phyloP scores from a whole-genome alignment of 306 rosid species.

The Mucuna pruriens region DNA sequence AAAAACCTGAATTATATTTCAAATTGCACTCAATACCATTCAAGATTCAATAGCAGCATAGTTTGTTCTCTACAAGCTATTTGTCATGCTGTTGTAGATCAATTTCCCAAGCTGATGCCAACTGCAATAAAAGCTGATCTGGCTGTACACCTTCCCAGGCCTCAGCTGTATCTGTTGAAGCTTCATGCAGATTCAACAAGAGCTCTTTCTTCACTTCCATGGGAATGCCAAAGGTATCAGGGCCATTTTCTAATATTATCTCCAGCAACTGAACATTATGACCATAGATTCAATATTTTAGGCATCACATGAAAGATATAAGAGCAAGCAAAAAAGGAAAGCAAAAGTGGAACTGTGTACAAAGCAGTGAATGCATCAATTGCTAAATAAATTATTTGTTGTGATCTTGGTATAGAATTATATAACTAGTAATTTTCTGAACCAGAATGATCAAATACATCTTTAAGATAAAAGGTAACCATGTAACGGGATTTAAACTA shows the following conservation, averaged over 20 bases:
- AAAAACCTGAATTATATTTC: conserved; percentile 27
- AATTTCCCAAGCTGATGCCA: conserved; percentile 92
- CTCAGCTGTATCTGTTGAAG: conserved; percentile 78
- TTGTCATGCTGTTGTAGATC: conserved; percentile 77
- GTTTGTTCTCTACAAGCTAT: conserved; percentile 32
- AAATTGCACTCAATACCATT: conserved; percentile 11
- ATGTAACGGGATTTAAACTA: neutral
- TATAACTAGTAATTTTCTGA: conserved; percentile 8
- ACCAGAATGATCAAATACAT: neutral
- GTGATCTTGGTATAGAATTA: neutral
- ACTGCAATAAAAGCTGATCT: conserved; percentile 79
- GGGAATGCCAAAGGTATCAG: conserved; percentile 74
- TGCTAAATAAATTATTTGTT: conserved; percentile 16
- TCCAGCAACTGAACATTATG: conserved; percentile 75
- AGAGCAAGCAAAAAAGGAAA: conserved; percentile 17
- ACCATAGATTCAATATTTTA: conserved; percentile 11
- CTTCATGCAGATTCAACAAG: conserved; percentile 79
- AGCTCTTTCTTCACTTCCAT: conserved; percentile 83
- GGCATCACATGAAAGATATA: conserved; percentile 25
- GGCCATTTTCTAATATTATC: conserved; percentile 74
- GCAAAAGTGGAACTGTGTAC: neutral
- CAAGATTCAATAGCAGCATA: conserved; percentile 3
- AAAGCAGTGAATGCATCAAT: conserved; percentile 2
- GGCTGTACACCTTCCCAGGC: conserved; percentile 92
- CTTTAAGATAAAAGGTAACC: conserved; percentile 15